Evolutionary conservation across 805 yeast genomes (phyloP).

Genomic region (Debaryomyces maramus): DNA sequence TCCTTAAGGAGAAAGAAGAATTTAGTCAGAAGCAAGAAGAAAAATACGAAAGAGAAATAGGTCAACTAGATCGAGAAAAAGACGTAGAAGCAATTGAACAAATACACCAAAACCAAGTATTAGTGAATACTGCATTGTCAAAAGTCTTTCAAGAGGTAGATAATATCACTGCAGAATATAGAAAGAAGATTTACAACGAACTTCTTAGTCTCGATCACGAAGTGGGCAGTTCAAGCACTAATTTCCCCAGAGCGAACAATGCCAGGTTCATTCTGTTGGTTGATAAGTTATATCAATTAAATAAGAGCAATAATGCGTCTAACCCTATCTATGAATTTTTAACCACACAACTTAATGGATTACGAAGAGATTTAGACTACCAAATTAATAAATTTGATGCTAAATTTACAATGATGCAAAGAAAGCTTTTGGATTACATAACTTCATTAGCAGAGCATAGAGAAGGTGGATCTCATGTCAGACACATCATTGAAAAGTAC

Average conservation of each 20-base stretch:
- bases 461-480: conserved; percentile 35
- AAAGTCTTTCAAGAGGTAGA: conserved; percentile 34
- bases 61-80: conserved; percentile 12
- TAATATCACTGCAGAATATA: conserved; percentile 32
- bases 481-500: conserved; percentile 40
- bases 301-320: conserved; percentile 12
- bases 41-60: conserved; percentile 10
- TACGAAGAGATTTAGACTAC: conserved; percentile 34
- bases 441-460: conserved; percentile 31
- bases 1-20: conserved; percentile 24
- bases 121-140: conserved; percentile 28
- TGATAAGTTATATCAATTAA: conserved; percentile 38
- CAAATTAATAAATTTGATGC: conserved; percentile 37
- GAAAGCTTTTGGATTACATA: conserved; percentile 36
- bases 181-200: conserved; percentile 35
- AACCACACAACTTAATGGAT: conserved; percentile 28
- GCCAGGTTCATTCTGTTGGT: conserved; percentile 39
- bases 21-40: conserved; percentile 11
- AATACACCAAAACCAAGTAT: conserved; percentile 24
- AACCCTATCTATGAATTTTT: conserved; percentile 40
- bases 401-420: conserved; percentile 38
- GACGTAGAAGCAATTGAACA: conserved; percentile 11
- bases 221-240: conserved; percentile 13
- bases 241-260: conserved; percentile 13
- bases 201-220: conserved; percentile 41